Conservation (phyloP, 116 monocot genomes). For the Trichopus zeylanicus region DNA sequence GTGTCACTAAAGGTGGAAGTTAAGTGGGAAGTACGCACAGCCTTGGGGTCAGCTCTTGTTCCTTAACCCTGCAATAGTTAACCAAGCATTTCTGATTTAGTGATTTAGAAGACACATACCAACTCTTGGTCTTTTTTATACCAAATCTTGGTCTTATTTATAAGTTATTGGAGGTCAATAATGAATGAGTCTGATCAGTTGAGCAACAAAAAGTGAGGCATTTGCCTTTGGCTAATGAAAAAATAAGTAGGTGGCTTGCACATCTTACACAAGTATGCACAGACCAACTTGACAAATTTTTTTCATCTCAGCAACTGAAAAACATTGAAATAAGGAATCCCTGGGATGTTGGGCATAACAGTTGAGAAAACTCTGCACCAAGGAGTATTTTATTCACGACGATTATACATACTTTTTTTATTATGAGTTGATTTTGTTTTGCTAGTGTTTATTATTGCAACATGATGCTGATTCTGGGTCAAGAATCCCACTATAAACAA, state of each 20-base stretch:
- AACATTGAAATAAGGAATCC: constrained; percentile 14
- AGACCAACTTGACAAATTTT: not conserved
- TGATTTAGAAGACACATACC: too few relatives aligned
- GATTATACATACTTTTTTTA: not conserved
- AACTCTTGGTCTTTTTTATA: too few relatives aligned
- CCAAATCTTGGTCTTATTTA: not conserved
- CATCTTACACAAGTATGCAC: not conserved
- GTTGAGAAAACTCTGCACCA: not conserved
- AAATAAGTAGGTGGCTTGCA: not conserved
- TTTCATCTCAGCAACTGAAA: constrained; percentile 3
- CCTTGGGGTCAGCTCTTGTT: too few relatives aligned
- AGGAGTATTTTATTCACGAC: not conserved
- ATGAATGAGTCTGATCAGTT: not conserved
- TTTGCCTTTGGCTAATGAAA: too few relatives aligned
- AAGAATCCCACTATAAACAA: not conserved
- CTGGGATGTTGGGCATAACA: constrained; percentile 10
- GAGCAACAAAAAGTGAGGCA: not conserved
- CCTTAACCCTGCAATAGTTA: too few relatives aligned
- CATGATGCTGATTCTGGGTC: not conserved
- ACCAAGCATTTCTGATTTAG: too few relatives aligned
- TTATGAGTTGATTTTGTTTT: not conserved
- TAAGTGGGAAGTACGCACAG: too few relatives aligned
- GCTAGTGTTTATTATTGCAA: not conserved
- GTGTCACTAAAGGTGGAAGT: too few relatives aligned
- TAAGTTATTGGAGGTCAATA: not conserved